Percentiles rank a stretch among this genome's conserved stretches.
Evolutionary conservation across 2,329 filamentous ascomycete species (phyloP).

Genomic region (Aspergillus alliaceus): DNA sequence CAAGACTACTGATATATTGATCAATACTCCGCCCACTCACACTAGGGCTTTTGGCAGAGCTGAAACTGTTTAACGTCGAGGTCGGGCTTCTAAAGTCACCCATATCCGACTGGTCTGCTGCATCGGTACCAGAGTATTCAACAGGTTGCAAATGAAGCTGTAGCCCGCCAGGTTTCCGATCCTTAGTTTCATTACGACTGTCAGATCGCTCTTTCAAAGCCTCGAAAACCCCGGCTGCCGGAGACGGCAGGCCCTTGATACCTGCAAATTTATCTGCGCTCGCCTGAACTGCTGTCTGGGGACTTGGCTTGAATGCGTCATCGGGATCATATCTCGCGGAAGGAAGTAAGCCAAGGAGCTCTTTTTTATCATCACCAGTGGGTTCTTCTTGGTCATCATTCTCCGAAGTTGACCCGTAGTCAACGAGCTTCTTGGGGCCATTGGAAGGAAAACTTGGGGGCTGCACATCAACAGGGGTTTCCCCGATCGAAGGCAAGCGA

Average conservation of each 20-base stretch:
- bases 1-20: slow-evolving; percentile 82
- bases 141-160: slow-evolving; percentile 61
- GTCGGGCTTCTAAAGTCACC: slow-evolving; percentile 39
- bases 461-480: slow-evolving; percentile 58
- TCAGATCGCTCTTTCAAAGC: slow-evolving; percentile 61
- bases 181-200: slow-evolving; percentile 62
- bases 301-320: slow-evolving; percentile 44
- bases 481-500: slow-evolving; percentile 76
- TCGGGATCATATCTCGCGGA: slow-evolving; percentile 48
- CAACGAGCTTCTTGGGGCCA: slow-evolving; percentile 43
- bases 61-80: slow-evolving; percentile 48
- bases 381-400: slow-evolving; percentile 35
- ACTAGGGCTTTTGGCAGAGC: slow-evolving; percentile 55
- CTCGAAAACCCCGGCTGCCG: slow-evolving; percentile 63
- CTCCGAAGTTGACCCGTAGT: slow-evolving; percentile 51
- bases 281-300: slow-evolving; percentile 66
- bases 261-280: slow-evolving; percentile 62
- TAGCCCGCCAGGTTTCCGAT: slow-evolving; percentile 75
- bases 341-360: slow-evolving; percentile 36
- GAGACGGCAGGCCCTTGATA: slow-evolving; percentile 65
- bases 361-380: slow-evolving; percentile 17
- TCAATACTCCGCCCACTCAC: slow-evolving; percentile 68
- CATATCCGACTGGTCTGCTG: slow-evolving; percentile 53
- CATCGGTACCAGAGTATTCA: slow-evolving; percentile 51
- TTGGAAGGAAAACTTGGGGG: slow-evolving; percentile 43